Conservation (phyloP, 225 moss, liverwort and hornwort genomes). For the Ulota crispa region DNA sequence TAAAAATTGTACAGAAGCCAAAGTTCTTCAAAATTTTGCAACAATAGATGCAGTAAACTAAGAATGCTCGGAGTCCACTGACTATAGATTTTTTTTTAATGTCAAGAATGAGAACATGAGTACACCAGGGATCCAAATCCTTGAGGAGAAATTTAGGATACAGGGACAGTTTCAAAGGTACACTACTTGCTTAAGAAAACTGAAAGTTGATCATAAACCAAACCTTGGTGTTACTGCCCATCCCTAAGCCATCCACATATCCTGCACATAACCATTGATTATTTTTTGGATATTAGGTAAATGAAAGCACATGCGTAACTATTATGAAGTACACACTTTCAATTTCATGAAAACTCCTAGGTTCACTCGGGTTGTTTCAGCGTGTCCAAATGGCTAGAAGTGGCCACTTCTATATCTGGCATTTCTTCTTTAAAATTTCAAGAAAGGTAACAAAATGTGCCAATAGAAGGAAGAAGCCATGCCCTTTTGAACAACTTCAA, state of each 20-base stretch:
- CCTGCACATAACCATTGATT: constrained; percentile 44
- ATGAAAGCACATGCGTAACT: not conserved
- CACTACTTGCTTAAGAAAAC: not conserved
- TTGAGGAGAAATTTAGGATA: not conserved
- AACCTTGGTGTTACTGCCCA: constrained; percentile 85
- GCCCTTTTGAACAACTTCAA: not conserved
- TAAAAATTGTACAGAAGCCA: not conserved
- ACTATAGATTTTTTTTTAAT: not conserved
- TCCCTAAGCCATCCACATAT: constrained; percentile 68
- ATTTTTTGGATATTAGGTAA: not conserved
- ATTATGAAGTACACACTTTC: not conserved
- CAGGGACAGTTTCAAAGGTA: not conserved
- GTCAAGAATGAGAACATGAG: not conserved
- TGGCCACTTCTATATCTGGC: not conserved
- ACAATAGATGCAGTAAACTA: not conserved
- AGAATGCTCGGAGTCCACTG: not conserved
- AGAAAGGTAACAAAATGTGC: not conserved
- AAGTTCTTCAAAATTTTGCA: not conserved
- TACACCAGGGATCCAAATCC: not conserved
- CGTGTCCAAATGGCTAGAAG: not conserved
- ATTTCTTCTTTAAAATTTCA: not conserved
- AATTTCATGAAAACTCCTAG: not conserved
- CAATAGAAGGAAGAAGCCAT: not conserved
- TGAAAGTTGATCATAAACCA: not conserved
- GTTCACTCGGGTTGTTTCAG: not conserved